Percentiles rank a stretch among this genome's conserved stretches.
Evolutionary conservation across 352 stramenopile genomes (phyloP).

Genomic region (Globisporangium barbulae): DNA sequence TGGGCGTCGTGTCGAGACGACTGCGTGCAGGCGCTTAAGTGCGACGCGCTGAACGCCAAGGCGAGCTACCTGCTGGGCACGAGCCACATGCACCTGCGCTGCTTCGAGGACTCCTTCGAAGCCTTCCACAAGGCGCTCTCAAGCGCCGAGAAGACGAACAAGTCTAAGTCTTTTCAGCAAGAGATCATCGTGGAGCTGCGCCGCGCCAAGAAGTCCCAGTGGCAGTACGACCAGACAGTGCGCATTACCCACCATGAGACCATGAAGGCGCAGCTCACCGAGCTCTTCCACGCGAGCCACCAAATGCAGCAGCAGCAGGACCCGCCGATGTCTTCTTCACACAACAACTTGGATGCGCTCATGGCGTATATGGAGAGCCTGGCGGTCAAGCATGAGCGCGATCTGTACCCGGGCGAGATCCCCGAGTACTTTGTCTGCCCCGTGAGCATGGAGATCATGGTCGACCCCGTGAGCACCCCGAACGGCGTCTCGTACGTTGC

Average conservation of each 20-base stretch:
- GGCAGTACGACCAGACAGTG: constrained; percentile 41
- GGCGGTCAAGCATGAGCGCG: constrained; percentile 35
- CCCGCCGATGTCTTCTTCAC: not conserved
- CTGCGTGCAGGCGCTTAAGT: constrained; percentile 47
- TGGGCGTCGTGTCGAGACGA: constrained; percentile 66
- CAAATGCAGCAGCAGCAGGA: constrained; percentile 18
- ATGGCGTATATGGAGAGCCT: constrained; percentile 67
- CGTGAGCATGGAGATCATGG: constrained; percentile 85
- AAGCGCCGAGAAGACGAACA: constrained; percentile 57
- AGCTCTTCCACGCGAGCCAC: constrained; percentile 31
- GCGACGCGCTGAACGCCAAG: constrained; percentile 69
- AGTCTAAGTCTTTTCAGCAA: constrained; percentile 45
- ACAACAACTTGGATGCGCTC: constrained; percentile 37
- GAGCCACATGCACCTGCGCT: constrained; percentile 44
- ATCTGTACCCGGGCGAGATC: constrained; percentile 49
- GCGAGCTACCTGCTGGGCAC: constrained; percentile 72
- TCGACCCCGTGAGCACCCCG: constrained; percentile 69
- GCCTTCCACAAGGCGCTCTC: constrained; percentile 47
- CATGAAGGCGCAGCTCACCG: constrained; percentile 35
- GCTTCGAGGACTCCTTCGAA: constrained; percentile 46
- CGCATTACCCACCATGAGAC: constrained; percentile 37
- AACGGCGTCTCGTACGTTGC: constrained; percentile 71
- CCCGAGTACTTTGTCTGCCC: constrained; percentile 81
- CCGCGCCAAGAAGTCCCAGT: constrained; percentile 64
- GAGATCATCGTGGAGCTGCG: constrained; percentile 61